Evolutionary conservation across 2,329 filamentous ascomycete genomes (phyloP).

Genomic region (Hymenoscyphus fraxineus): DNA sequence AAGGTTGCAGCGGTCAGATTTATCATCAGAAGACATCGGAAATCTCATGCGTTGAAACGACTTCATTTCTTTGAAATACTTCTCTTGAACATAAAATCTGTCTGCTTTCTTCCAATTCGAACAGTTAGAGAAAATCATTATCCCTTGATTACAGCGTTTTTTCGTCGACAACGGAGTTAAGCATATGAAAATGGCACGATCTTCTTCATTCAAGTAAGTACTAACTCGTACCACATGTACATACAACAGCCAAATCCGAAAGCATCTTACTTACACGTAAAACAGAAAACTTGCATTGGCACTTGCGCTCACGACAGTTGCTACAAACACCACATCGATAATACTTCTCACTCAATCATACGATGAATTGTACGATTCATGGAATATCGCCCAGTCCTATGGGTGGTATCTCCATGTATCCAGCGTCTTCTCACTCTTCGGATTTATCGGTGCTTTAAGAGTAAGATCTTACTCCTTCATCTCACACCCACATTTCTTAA

Average conservation of each 20-base stretch:
- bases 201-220: not conserved
- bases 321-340: not conserved
- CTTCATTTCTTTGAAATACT: not conserved
- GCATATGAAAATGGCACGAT: not conserved
- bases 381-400: not conserved
- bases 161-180: not conserved
- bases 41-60: not conserved
- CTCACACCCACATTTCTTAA: not conserved
- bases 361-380: constrained; percentile 1
- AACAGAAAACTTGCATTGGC: not conserved
- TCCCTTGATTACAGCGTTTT: not conserved
- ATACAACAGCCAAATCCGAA: not conserved
- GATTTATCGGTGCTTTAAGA: constrained; percentile 1
- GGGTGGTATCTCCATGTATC: not conserved
- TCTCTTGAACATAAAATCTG: not conserved
- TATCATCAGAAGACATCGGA: not conserved
- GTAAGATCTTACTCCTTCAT: not conserved
- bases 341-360: not conserved
- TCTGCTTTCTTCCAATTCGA: not conserved
- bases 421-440: not conserved
- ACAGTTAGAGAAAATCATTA: not conserved
- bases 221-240: not conserved
- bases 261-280: not conserved
- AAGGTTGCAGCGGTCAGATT: not conserved
- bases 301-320: not conserved